phyloP scores from a whole-genome alignment of 805 yeast genomes.

The Candida silvatica region DNA sequence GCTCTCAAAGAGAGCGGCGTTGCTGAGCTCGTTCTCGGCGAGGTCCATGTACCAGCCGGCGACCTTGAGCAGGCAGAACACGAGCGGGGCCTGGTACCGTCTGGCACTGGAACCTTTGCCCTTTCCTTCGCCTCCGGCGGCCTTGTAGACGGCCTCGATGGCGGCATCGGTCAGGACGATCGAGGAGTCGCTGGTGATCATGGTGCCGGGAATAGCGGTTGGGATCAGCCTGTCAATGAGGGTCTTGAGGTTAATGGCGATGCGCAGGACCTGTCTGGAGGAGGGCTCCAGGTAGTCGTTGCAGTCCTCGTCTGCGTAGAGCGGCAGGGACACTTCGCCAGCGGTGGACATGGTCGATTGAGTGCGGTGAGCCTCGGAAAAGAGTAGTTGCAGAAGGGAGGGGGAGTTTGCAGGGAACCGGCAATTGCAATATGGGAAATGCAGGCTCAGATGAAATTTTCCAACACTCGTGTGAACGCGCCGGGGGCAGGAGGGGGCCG shows the following conservation, averaged over 20 bases:
- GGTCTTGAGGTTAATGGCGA: slow-evolving; percentile 65
- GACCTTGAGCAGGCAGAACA: slow-evolving; percentile 69
- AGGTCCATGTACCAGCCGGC: slow-evolving; percentile 68
- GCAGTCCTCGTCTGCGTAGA: slow-evolving; percentile 21
- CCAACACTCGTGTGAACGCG: no score
- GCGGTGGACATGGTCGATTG: no score
- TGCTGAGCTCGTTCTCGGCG: slow-evolving; percentile 51
- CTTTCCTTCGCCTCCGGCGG: slow-evolving; percentile 74
- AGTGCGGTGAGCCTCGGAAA: no score
- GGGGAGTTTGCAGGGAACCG: no score
- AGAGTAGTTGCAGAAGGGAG: no score
- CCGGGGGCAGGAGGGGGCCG: no score
- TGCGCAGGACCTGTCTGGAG: slow-evolving; percentile 58
- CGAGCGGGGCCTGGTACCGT: slow-evolving; percentile 58
- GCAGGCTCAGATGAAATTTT: no score
- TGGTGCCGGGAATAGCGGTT: slow-evolving; percentile 42
- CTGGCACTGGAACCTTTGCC: slow-evolving; percentile 48
- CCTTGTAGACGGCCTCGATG: slow-evolving; percentile 50
- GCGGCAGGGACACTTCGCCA: slow-evolving; percentile 12
- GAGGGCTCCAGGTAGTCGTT: slow-evolving; percentile 37
- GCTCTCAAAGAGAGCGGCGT: slow-evolving; percentile 51
- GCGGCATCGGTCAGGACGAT: slow-evolving; percentile 52
- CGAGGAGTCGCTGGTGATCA: slow-evolving; percentile 47
- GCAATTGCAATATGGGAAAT: no score
- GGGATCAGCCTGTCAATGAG: slow-evolving; percentile 70